Evolutionary conservation across 2,329 filamentous ascomycete genomes (phyloP).

Genomic region (Hymenoscyphus salicellus): DNA sequence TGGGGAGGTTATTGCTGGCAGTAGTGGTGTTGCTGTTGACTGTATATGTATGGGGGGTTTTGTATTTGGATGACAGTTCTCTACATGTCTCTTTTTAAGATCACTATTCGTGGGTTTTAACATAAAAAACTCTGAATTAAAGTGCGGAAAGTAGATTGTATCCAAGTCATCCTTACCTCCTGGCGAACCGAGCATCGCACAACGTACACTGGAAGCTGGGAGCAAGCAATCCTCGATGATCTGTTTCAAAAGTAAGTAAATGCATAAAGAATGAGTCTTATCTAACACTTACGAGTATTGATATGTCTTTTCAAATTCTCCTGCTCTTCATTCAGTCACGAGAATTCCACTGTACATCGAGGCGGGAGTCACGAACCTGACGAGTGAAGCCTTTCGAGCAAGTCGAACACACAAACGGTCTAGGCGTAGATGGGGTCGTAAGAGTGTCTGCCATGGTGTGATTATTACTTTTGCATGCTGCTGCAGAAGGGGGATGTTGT

Average conservation of each 20-base stretch:
- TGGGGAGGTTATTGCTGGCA: neutral
- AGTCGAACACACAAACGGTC: constrained; percentile 10
- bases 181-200: constrained; percentile 13
- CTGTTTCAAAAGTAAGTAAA: neutral
- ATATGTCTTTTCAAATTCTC: constrained; percentile 14
- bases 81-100: constrained; percentile 13
- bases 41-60: neutral
- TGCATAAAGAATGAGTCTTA: neutral
- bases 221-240: constrained; percentile 11
- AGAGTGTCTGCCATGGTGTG: neutral
- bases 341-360: neutral
- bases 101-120: neutral
- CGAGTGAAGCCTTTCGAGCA: constrained; percentile 13
- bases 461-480: neutral
- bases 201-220: constrained; percentile 10
- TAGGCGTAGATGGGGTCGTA: neutral
- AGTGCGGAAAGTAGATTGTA: no score
- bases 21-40: neutral
- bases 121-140: no score
- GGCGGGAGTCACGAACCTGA: constrained; percentile 4
- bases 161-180: constrained; percentile 5
- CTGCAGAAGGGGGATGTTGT: neutral
- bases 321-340: constrained; percentile 1
- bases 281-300: constrained; percentile 10
- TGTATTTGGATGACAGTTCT: constrained; percentile 12